Conservation (phyloP, 177 flowering plant genomes). For the Telopea speciosissima region DNA sequence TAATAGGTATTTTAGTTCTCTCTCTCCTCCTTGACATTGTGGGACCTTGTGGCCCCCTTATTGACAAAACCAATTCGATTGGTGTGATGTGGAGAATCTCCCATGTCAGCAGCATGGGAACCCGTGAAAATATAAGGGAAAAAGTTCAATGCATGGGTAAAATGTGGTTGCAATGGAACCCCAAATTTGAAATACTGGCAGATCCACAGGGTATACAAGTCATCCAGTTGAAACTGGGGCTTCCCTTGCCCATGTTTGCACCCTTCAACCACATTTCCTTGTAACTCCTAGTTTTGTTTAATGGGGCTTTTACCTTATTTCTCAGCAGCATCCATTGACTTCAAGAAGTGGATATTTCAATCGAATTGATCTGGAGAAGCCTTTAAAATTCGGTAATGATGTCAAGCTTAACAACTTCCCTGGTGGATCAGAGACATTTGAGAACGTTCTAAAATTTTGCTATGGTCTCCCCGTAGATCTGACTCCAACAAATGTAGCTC, state of each 20-base stretch:
- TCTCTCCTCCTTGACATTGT: no score
- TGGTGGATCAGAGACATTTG: constrained; percentile 77
- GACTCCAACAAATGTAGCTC: constrained; percentile 50
- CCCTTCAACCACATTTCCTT: background rate
- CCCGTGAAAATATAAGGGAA: no score
- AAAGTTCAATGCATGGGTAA: no score
- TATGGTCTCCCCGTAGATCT: constrained; percentile 61
- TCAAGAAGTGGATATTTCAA: constrained; percentile 63
- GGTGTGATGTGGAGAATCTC: no score
- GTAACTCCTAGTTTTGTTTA: background rate
- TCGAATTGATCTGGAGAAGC: constrained; percentile 29
- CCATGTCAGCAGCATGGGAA: no score
- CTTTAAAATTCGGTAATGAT: constrained; percentile 28
- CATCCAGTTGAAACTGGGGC: no score
- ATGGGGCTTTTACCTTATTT: background rate
- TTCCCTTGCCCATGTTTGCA: background rate
- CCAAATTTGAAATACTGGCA: no score
- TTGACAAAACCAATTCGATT: no score
- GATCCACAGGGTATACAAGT: no score
- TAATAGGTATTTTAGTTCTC: no score
- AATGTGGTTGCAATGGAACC: no score
- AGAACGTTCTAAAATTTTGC: constrained; percentile 55
- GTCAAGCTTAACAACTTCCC: constrained; percentile 69
- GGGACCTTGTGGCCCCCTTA: no score
- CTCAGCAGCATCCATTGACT: constrained; percentile 53